A percentile compares a stretch with the other conserved stretches of the same genome.
Evolutionary conservation across 441 rosid species (phyloP).

Genomic region (Populus hybrid): DNA sequence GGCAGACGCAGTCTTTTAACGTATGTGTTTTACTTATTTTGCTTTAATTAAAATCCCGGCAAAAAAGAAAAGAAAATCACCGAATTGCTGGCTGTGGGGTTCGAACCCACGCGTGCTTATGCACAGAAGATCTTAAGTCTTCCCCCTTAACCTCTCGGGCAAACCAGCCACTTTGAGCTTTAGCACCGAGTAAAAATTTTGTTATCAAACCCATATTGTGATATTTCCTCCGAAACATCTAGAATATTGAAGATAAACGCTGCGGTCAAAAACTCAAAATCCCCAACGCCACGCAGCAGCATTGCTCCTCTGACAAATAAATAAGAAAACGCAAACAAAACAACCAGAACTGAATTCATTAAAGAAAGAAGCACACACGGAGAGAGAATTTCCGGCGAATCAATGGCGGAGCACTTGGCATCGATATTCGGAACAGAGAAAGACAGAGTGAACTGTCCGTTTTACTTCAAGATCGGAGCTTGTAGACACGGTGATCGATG

Average conservation of each 20-base stretch:
- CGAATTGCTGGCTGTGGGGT: constrained; percentile 83
- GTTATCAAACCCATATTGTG: too few species aligned
- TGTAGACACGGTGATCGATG: constrained; percentile 63
- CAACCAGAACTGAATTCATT: neutral
- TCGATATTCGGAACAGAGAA: constrained; percentile 67
- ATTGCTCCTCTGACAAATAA: neutral
- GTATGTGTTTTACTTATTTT: too few species aligned
- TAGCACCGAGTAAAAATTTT: accelerated
- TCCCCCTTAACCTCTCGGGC: constrained; percentile 98
- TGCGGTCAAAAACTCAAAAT: neutral
- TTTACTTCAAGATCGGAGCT: constrained; percentile 70
- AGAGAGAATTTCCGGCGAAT: neutral
- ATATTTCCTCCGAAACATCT: neutral
- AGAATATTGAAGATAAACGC: neutral
- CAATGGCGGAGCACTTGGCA: constrained; percentile 60
- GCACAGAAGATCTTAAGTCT: constrained; percentile 95
- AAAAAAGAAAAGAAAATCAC: too few species aligned
- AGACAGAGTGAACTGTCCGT: constrained; percentile 62
- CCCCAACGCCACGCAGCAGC: neutral
- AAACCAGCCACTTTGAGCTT: constrained; percentile 38
- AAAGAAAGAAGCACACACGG: neutral
- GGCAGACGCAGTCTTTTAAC: constrained; percentile 54
- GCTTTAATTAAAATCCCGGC: neutral
- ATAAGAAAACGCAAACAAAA: neutral
- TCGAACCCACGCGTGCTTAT: constrained; percentile 96